Evolutionary conservation across 129 eudicot species (phyloP).

Genomic region (Ambrosia artemisiifolia): DNA sequence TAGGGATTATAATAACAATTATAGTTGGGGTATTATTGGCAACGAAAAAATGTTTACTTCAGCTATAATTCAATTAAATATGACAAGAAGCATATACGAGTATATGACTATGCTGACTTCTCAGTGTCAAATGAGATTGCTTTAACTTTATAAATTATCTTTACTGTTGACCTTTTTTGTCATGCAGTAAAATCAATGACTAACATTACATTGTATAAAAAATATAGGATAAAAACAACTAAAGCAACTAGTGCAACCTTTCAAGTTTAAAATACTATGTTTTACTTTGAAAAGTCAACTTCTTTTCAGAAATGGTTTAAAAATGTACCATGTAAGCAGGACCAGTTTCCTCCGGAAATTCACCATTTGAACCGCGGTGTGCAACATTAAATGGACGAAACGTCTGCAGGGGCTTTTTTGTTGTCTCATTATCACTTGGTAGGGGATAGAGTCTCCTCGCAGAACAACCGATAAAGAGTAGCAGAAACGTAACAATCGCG

Average conservation of each 20-base stretch:
- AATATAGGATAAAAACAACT: background rate
- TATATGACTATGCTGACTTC: background rate
- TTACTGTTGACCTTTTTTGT: background rate
- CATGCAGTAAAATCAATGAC: background rate
- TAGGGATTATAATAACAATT: background rate
- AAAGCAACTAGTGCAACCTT: background rate
- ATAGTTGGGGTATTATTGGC: background rate
- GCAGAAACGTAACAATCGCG: constrained; percentile 53
- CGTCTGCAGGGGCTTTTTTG: constrained; percentile 68
- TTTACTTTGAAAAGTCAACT: background rate
- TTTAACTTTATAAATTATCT: background rate
- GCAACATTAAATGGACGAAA: constrained; percentile 90
- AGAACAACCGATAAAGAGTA: constrained; percentile 57
- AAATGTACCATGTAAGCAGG: constrained; percentile 75
- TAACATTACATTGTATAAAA: background rate
- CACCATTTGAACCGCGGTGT: constrained; percentile 96
- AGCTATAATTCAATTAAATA: background rate
- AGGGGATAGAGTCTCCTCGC: constrained; percentile 75
- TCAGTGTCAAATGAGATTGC: background rate
- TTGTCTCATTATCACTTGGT: constrained; percentile 58
- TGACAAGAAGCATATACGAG: background rate
- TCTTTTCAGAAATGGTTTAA: background rate
- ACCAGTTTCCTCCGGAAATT: constrained; percentile 81
- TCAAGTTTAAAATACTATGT: background rate
- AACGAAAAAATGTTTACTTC: too few species aligned